Evolutionary conservation across 208 protist genomes (phyloP).

Genomic region (Leishmania turanica): DNA sequence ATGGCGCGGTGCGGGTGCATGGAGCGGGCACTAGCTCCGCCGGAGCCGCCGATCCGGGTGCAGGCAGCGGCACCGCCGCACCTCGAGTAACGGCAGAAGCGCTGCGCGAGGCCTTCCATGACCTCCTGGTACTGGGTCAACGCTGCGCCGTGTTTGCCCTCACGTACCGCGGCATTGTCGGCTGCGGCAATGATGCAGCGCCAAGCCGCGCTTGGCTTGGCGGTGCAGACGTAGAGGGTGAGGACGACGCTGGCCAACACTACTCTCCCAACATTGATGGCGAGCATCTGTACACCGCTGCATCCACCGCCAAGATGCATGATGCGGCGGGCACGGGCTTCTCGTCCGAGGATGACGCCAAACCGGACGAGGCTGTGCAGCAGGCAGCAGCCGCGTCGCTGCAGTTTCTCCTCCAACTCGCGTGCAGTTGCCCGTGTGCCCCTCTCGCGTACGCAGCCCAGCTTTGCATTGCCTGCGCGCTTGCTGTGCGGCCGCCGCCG

Average conservation of each 20-base stretch:
- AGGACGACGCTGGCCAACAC: background rate
- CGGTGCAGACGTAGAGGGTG: background rate
- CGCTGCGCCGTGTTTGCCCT: slow-evolving; percentile 33
- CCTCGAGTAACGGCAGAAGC: slow-evolving; percentile 13
- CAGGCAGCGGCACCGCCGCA: background rate
- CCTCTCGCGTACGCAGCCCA: slow-evolving; percentile 59
- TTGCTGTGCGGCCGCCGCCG: slow-evolving; percentile 28
- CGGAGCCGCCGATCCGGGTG: background rate
- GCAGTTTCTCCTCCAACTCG: slow-evolving; percentile 53
- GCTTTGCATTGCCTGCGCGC: slow-evolving; percentile 55
- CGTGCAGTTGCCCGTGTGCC: slow-evolving; percentile 77
- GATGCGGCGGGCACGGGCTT: background rate
- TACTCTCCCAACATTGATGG: background rate
- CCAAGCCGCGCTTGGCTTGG: background rate
- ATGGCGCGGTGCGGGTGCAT: background rate
- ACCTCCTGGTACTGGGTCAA: slow-evolving; percentile 33
- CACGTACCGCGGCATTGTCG: slow-evolving; percentile 26
- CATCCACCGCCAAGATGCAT: background rate
- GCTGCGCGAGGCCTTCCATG: slow-evolving; percentile 32
- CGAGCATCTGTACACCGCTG: background rate
- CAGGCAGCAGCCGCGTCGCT: slow-evolving; percentile 41
- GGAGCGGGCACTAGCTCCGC: background rate
- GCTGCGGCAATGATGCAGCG: background rate
- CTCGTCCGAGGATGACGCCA: slow-evolving; percentile 6
- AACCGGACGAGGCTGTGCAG: slow-evolving; percentile 13